Conservation (phyloP, 164 flowering plant species). For the Annona cherimola region DNA sequence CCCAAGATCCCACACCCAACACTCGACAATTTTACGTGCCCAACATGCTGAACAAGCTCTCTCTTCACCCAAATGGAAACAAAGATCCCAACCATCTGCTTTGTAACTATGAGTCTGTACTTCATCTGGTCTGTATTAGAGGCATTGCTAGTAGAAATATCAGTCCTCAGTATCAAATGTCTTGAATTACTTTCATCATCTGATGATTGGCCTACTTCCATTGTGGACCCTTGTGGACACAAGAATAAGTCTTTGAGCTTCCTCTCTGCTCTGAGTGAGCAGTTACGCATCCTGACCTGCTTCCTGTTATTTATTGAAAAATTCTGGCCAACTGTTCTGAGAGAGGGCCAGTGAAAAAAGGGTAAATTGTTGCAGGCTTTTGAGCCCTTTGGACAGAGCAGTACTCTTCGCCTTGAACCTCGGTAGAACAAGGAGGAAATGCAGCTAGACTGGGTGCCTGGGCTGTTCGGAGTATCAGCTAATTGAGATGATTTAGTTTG, state of each 20-base stretch:
- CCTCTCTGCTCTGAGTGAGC: slow-evolving; percentile 40
- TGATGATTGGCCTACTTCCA: slow-evolving; percentile 37
- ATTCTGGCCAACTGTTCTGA: slow-evolving; percentile 46
- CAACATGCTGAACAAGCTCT: slow-evolving; percentile 58
- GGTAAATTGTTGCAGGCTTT: slow-evolving; percentile 24
- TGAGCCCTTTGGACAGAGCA: slow-evolving; percentile 6
- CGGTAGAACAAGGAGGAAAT: slow-evolving; percentile 7
- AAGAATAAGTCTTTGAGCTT: slow-evolving; percentile 43
- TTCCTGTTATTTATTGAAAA: slow-evolving; percentile 49
- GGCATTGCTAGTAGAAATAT: slow-evolving; percentile 6
- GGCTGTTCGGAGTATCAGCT: slow-evolving; percentile 1
- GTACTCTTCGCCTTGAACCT: slow-evolving; percentile 8
- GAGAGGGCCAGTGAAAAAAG: slow-evolving; percentile 58
- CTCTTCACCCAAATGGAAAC: slow-evolving; percentile 61
- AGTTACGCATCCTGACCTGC: slow-evolving; percentile 61
- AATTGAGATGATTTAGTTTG: slow-evolving; percentile 8
- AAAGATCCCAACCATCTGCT: slow-evolving; percentile 94
- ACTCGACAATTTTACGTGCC: slow-evolving; percentile 59
- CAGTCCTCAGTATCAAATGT: slow-evolving; percentile 12
- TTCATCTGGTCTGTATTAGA: slow-evolving; percentile 24
- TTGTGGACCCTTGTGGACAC: slow-evolving; percentile 33
- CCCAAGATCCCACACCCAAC: slow-evolving; percentile 77
- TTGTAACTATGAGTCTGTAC: slow-evolving; percentile 59
- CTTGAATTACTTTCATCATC: slow-evolving; percentile 51
- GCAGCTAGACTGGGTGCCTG: slow-evolving; percentile 12